phyloP scores from a whole-genome alignment of 192 early-diverging fungal species.

The Globomyces pollinis-pini region DNA sequence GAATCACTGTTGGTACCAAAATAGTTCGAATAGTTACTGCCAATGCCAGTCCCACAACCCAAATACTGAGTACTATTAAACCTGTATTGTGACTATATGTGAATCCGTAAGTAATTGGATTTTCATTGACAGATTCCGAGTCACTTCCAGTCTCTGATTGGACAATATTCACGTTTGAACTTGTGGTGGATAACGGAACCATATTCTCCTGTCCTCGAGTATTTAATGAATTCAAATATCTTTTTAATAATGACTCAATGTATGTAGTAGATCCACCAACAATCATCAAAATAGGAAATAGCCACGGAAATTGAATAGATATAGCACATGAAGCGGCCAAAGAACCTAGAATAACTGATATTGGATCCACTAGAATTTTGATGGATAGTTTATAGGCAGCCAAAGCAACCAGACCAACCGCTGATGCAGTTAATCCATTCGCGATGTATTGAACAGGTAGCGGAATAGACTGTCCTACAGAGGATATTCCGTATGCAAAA shows the following conservation, averaged over 20 bases:
- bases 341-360: neutral
- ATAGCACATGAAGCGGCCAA: constrained; percentile 15
- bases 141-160: neutral
- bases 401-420: constrained; percentile 53
- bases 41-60: constrained; percentile 41
- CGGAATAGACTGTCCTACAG: constrained; percentile 32
- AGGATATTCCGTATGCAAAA: constrained; percentile 35
- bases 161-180: neutral
- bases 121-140: neutral
- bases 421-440: constrained; percentile 45
- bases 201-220: constrained; percentile 1
- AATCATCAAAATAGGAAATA: constrained; percentile 41
- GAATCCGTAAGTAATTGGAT: neutral
- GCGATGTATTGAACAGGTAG: constrained; percentile 38
- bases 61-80: constrained; percentile 31
- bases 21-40: constrained; percentile 28
- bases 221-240: constrained; percentile 2
- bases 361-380: constrained; percentile 6
- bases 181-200: neutral
- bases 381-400: constrained; percentile 42
- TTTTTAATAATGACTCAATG: neutral
- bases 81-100: constrained; percentile 10
- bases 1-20: constrained; percentile 2
- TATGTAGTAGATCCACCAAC: constrained; percentile 30
- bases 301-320: constrained; percentile 32